Conservation (phyloP, 1,284 basidiomycete species). For the Ceratobasidium sp. region DNA sequence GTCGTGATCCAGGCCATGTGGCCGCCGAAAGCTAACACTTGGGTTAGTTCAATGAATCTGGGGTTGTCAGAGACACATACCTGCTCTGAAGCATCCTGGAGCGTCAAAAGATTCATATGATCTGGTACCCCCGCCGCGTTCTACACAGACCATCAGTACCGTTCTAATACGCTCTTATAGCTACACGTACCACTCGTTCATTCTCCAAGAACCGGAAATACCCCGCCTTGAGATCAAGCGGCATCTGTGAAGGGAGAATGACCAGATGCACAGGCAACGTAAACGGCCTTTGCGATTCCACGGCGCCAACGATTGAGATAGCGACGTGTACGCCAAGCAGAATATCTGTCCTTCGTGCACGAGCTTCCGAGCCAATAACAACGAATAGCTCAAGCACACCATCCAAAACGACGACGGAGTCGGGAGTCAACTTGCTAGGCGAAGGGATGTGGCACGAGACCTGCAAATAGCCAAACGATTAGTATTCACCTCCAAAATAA, state of each 20-base stretch:
- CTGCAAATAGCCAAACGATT: conserved; percentile 8
- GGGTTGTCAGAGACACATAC: conserved; percentile 60
- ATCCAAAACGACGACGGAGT: conserved; percentile 74
- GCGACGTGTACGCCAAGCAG: conserved; percentile 70
- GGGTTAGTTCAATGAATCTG: background rate
- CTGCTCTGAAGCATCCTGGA: conserved; percentile 69
- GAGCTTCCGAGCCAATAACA: conserved; percentile 75
- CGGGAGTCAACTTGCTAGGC: conserved; percentile 50
- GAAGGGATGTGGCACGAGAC: conserved; percentile 38
- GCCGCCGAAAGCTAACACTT: conserved; percentile 33
- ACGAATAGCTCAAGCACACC: conserved; percentile 83
- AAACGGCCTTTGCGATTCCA: conserved; percentile 66
- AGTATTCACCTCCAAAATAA: conserved; percentile 54
- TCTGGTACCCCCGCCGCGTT: conserved; percentile 72
- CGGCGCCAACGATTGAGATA: conserved; percentile 55
- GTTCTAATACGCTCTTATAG: background rate
- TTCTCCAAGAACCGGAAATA: conserved; percentile 76
- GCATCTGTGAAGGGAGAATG: conserved; percentile 77
- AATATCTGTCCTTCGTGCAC: conserved; percentile 71
- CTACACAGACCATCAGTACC: conserved; percentile 59
- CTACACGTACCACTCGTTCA: conserved; percentile 65
- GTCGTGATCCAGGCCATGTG: conserved; percentile 47
- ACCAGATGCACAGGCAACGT: conserved; percentile 77
- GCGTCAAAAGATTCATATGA: conserved; percentile 82
- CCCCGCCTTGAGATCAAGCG: conserved; percentile 73